Base-by-base conservation (phyloP, 352 stramenopile genomes). In the Phytopythium sindhum region DNA sequence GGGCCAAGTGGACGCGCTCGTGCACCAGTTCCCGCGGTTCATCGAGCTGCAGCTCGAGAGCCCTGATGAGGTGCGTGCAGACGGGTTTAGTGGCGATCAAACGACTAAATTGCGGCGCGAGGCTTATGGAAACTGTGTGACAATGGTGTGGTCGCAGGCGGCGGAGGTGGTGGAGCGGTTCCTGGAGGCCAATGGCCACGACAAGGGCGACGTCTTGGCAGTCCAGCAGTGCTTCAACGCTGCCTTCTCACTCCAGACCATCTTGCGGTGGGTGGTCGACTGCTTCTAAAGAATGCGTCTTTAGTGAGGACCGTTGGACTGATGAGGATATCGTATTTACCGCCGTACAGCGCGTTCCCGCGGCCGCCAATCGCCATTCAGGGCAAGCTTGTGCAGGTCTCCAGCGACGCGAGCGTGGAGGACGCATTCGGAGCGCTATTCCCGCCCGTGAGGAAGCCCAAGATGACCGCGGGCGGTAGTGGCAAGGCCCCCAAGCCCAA, bases 141-240 rank as follows among this genome's bases (percentile, higher is more conserved):
- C 12, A 10, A 41, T 41, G 35, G 35, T 14, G 31, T 26, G 33
- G n/a, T 23, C 1, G 14, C 17, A 50, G 5, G 65, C 69, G 15
- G 56, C 63, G 24, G 35, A 77, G 37, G 67, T 91, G 19, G 64
- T 89, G 4, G 58, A 70, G 57, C 54, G 86, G 55, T 93, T 93
- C 42, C 67, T 91, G 33, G 52, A 83, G 39, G 60, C 47, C 17
- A 93, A 93, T 35, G 81, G 80, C 10, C 77, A 90, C 63, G 72
- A 72, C 41, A 4, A 63, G 11, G 67, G 77, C 35, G 68, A 86
- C 9, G 39, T 65, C 15, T 65, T 70, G 45, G 45, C 66, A 19
- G 85, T 81, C 10, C 73, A 93, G 68, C 81, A 92, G 73, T 90
- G 81, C 61, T 88, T 91, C 56, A 90, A 84, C 65, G 78, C 81